A percentile compares a stretch with the other conserved stretches of the same genome.
Conservation (phyloP, 2,329 filamentous ascomycete genomes). For the Apiospora arundinis region DNA sequence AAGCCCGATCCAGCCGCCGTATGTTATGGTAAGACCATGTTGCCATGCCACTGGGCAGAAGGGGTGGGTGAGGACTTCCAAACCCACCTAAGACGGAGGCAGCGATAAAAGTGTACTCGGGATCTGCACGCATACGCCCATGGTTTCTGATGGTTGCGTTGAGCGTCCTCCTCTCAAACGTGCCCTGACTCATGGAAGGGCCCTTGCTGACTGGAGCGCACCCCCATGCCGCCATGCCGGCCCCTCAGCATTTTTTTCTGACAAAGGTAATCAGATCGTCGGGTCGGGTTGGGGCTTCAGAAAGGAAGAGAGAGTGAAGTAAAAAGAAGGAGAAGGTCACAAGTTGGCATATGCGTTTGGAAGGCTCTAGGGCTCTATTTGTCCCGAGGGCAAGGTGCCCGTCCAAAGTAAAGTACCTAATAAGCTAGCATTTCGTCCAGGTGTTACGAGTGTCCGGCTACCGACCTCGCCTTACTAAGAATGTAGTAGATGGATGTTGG, state of each 20-base stretch:
- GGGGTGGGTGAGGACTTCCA: constrained; percentile 4
- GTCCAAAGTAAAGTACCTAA: background rate
- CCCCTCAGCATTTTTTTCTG: background rate
- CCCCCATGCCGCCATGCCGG: background rate
- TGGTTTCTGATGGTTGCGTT: constrained; percentile 21
- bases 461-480: constrained; percentile 4
- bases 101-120: constrained; percentile 1
- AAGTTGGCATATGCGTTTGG: constrained; percentile 8
- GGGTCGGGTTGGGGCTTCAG: background rate
- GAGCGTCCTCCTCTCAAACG: constrained; percentile 16
- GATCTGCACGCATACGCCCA: constrained; percentile 15
- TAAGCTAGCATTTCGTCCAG: background rate
- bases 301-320: background rate
- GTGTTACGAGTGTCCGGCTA: background rate
- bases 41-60: constrained; percentile 9
- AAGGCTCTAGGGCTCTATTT: background rate
- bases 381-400: background rate
- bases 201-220: constrained; percentile 9
- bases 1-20: constrained; percentile 18
- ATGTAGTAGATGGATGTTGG: background rate
- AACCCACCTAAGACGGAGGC: constrained; percentile 15
- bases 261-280: constrained; percentile 14
- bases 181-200: constrained; percentile 18
- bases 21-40: constrained; percentile 17
- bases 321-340: background rate